Base-by-base conservation (phyloP, 176 grass and related monocot genomes). In the Lolium multiflorum region DNA sequence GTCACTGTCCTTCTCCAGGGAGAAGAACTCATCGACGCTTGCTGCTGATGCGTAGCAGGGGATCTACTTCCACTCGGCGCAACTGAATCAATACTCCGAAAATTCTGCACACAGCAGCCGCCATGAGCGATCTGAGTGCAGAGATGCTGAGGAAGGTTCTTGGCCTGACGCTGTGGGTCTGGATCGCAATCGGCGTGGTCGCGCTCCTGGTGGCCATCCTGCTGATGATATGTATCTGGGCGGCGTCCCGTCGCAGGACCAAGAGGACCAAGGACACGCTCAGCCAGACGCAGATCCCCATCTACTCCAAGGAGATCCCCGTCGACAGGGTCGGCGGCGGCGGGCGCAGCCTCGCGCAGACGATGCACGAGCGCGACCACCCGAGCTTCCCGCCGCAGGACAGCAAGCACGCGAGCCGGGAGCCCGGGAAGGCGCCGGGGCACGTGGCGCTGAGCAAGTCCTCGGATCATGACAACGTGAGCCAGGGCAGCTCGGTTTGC, bases 281-380 rank as follows among this genome's bases (percentile, higher is more conserved):
- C 43, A 79, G 84, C 67, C 90, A 91, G 73, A 86, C 90, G 14
- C 97, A 99, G 88, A 99, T 99, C 76, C 97, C 97, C 76, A 92
- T 92, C 85, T 82, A 94, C 89, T 99, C 97, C 25, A 99, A 99
- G 86, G 97, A 99, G 87, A 99, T 99, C 61, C 88, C 90, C 0
- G 92, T 99, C 1, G 97, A 99, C 85, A 82, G 90, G 68, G 94
- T 99, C 43, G 87, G 90, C 18, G 88, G 90, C 18, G 88, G 90
- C 15, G 84, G 87, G 0, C 94, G 81, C 67, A 94, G 90, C 75
- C 90, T 96, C 73, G 97, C 94, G 0, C 94, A 96, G 26, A 92
- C 92, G n/a, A 84, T 96, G 70, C 87, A 84, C 21, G 90, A 94
- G 10, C 80, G 83, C 3, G 92, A 92, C 80, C 90, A 91, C 12